Percentiles rank a stretch among this genome's conserved stretches.
Conservation (phyloP, 495 filamentous ascomycete genomes). For the Penicillium odoratum region DNA sequence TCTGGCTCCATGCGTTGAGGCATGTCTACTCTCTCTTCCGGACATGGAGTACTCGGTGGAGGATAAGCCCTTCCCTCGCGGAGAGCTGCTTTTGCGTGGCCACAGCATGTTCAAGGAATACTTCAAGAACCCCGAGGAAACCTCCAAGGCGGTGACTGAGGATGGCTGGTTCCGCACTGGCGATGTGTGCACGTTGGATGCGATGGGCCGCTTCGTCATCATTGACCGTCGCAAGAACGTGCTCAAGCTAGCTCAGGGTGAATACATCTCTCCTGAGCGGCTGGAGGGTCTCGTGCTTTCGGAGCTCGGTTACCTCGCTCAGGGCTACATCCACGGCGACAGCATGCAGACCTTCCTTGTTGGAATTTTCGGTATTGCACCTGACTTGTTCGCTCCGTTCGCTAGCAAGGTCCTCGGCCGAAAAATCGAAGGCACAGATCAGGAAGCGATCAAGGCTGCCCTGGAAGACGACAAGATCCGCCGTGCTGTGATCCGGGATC, state of each 20-base stretch:
- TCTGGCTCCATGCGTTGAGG: constrained; percentile 64
- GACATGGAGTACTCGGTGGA: constrained; percentile 93
- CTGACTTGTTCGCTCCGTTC: constrained; percentile 75
- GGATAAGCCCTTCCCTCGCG: constrained; percentile 90
- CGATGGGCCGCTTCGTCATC: constrained; percentile 83
- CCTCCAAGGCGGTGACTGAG: constrained; percentile 66
- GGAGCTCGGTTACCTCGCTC: constrained; percentile 70
- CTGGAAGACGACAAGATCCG: constrained; percentile 67
- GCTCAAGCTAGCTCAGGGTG: constrained; percentile 94
- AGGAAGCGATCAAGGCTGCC: constrained; percentile 63
- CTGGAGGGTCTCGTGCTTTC: constrained; percentile 92
- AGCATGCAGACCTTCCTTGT: constrained; percentile 80
- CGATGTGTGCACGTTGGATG: constrained; percentile 83
- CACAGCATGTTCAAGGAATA: constrained; percentile 79
- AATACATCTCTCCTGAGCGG: constrained; percentile 96
- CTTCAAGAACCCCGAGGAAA: constrained; percentile 85
- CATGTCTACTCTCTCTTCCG: constrained; percentile 81
- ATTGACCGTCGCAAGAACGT: constrained; percentile 98
- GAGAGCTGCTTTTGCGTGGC: constrained; percentile 84
- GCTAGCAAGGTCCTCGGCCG: constrained; percentile 72
- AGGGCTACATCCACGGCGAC: constrained; percentile 91
- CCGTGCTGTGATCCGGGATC: constrained; percentile 71
- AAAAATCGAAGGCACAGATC: constrained; percentile 60
- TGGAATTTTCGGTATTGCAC: constrained; percentile 82
- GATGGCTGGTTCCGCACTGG: constrained; percentile 98